Conservation (phyloP, 148 eudicot species). For the Chenopodium berlandieri region DNA sequence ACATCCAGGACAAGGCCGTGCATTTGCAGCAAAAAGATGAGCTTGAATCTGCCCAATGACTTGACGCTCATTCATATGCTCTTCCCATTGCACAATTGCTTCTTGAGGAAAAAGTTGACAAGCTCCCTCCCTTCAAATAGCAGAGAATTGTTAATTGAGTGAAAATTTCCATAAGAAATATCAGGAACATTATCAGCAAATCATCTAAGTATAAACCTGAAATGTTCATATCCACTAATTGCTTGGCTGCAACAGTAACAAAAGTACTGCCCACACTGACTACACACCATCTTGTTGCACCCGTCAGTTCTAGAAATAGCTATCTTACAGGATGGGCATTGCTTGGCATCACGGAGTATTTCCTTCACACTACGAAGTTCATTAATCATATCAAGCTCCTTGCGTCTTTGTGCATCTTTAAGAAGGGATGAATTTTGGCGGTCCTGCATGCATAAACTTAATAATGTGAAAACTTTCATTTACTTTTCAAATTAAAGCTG, state of each 20-base stretch:
- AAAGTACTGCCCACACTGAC: conserved; percentile 67
- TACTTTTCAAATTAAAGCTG: neutral
- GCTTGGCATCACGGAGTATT: conserved; percentile 68
- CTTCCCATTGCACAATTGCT: conserved; percentile 59
- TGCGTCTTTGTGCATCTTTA: conserved; percentile 46
- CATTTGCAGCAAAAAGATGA: conserved; percentile 34
- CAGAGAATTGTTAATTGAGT: conserved; percentile 5
- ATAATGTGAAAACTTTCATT: neutral
- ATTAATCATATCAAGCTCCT: conserved; percentile 71
- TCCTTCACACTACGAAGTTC: conserved; percentile 74
- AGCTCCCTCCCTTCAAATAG: conserved; percentile 44
- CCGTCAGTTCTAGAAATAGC: conserved; percentile 91
- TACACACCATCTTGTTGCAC: conserved; percentile 89
- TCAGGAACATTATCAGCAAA: neutral
- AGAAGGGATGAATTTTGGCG: conserved; percentile 68
- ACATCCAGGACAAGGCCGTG: conserved; percentile 70
- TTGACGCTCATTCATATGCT: conserved; percentile 52
- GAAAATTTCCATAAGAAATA: neutral
- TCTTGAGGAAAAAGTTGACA: conserved; percentile 82
- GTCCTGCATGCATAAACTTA: conserved; percentile 45
- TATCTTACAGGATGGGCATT: conserved; percentile 88
- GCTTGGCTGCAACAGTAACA: conserved; percentile 79
- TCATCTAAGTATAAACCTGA: conserved; percentile 48
- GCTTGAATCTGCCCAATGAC: conserved; percentile 51
- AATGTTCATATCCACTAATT: conserved; percentile 84